Conservation (phyloP, 23 red algal species). For the Gracilaria domingensis region DNA sequence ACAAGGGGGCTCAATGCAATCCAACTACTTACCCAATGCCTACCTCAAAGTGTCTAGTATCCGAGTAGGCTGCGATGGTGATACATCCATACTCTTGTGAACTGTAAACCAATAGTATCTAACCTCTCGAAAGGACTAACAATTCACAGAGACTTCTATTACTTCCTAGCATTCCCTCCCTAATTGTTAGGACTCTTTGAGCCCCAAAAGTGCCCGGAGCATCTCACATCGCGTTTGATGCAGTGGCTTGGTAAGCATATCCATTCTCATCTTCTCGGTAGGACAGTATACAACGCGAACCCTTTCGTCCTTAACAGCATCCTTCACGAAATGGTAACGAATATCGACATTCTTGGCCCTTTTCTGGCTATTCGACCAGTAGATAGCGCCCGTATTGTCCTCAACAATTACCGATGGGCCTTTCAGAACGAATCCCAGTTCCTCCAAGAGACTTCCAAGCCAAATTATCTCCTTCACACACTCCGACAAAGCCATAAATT, state of each 20-base stretch:
- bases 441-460: background rate
- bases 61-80: too few relatives aligned
- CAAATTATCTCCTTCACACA: constrained; percentile 47
- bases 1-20: too few relatives aligned
- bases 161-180: too few relatives aligned
- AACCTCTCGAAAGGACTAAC: too few relatives aligned
- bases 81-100: too few relatives aligned
- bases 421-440: background rate
- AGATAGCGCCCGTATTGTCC: constrained; percentile 11
- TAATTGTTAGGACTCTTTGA: too few relatives aligned
- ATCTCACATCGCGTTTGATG: background rate
- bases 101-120: too few relatives aligned
- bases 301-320: background rate
- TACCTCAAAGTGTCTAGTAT: too few relatives aligned
- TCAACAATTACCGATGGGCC: constrained; percentile 2
- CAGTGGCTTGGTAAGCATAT: constrained; percentile 26
- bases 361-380: constrained; percentile 5
- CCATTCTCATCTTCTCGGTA: background rate
- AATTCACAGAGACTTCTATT: too few relatives aligned
- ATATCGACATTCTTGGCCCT: constrained; percentile 24
- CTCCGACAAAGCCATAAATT: constrained; percentile 28
- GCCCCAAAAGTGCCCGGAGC: too few relatives aligned
- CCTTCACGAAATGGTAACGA: constrained; percentile 28
- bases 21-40: too few relatives aligned
- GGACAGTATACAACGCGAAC: constrained; percentile 10